Evolutionary conservation across 352 stramenopile species (phyloP).

Genomic region (Globisporangium recalcitrans): DNA sequence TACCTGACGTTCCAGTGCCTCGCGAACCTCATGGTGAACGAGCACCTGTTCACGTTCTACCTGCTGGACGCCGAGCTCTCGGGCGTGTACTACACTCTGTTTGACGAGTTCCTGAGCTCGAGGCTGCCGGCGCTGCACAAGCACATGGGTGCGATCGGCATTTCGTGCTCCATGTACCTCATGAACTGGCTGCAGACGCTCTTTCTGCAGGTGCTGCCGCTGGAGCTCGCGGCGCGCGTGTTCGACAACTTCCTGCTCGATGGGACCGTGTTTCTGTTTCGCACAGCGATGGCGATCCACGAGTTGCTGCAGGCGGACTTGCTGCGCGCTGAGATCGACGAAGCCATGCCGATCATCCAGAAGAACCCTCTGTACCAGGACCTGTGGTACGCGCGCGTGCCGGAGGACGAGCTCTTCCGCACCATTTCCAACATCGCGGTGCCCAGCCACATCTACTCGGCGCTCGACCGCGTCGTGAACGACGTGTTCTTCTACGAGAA

Average conservation of each 20-base stretch:
- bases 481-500: conserved; percentile 87
- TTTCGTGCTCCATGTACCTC: conserved; percentile 77
- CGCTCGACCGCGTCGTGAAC: conserved; percentile 71
- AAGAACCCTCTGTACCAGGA: conserved; percentile 61
- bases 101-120: conserved; percentile 58
- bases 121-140: conserved; percentile 43
- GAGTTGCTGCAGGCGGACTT: conserved; percentile 55
- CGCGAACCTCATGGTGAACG: conserved; percentile 83
- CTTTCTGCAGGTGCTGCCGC: conserved; percentile 76
- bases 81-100: conserved; percentile 77
- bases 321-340: conserved; percentile 60
- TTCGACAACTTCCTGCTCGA: conserved; percentile 85
- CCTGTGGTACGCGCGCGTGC: conserved; percentile 46
- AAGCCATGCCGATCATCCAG: conserved; percentile 69
- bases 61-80: conserved; percentile 76
- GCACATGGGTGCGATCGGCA: conserved; percentile 52
- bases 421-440: conserved; percentile 57
- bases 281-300: conserved; percentile 76
- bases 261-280: conserved; percentile 82
- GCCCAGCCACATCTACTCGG: conserved; percentile 59
- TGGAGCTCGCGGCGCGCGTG: conserved; percentile 67
- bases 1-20: conserved; percentile 84
- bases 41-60: conserved; percentile 88
- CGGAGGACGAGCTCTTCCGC: conserved; percentile 69
- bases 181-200: conserved; percentile 89